These are phyloP conservation scores for Leccinum ponderosum DNA, from an alignment of 1,284 basidiomycete species.

Conservation along the genomic window DNA sequence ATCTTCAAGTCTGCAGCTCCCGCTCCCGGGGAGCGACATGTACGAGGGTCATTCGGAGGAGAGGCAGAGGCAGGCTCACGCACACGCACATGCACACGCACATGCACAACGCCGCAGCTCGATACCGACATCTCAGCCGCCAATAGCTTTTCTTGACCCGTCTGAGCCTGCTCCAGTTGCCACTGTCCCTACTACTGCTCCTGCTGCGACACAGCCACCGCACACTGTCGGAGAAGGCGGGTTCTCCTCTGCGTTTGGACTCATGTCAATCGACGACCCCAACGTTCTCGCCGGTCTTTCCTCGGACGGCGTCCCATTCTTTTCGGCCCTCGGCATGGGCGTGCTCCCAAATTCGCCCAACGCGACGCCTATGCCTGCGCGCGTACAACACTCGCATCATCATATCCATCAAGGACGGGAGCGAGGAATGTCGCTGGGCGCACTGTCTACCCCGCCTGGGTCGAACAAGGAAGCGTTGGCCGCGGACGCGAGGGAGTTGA, in stretches of 20 bases:
- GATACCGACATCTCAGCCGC: constrained; percentile 17
- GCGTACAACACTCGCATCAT: constrained; percentile 15
- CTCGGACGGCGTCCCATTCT: constrained; percentile 59
- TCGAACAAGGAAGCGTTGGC: constrained; percentile 35
- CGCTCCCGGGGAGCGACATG: constrained; percentile 30
- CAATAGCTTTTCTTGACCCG: constrained; percentile 4
- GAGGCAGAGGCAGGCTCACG: constrained; percentile 15
- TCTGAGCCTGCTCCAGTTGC: constrained; percentile 4
- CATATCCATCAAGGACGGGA: constrained; percentile 23
- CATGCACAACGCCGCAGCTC: constrained; percentile 17
- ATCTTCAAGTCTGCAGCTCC: constrained; percentile 44
- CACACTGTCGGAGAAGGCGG: constrained; percentile 39
- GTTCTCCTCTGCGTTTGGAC: constrained; percentile 67
- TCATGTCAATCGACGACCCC: constrained; percentile 71
- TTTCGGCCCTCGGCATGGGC: constrained; percentile 40
- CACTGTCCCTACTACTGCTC: not conserved
- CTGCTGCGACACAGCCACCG: constrained; percentile 10
- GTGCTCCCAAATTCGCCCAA: constrained; percentile 40
- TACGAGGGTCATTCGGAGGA: constrained; percentile 24
- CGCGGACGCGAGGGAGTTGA: constrained; percentile 54
- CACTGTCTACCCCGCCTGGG: constrained; percentile 24
- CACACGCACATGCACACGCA: not conserved
- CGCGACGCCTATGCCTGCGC: constrained; percentile 47
- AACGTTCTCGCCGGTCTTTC: constrained; percentile 61
- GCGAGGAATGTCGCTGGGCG: constrained; percentile 24